Conservation (phyloP, 345 rosid species). For the Sonneratia alba region DNA sequence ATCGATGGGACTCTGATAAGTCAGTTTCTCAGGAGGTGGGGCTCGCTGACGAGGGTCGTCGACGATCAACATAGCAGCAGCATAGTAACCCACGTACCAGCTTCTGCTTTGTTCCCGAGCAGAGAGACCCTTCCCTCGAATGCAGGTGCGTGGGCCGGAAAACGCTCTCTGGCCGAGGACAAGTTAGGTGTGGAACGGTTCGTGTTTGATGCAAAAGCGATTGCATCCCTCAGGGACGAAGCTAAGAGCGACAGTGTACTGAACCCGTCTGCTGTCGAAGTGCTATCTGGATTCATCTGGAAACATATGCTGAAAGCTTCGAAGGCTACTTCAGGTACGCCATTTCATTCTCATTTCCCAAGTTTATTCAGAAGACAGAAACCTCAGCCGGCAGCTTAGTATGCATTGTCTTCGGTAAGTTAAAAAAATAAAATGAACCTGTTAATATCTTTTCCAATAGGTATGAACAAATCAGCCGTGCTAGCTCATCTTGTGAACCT, state of each 20-base stretch:
- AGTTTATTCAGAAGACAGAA: too few species aligned
- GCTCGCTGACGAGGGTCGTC: not conserved
- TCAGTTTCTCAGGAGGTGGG: conserved; percentile 4
- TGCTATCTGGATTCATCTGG: conserved; percentile 4
- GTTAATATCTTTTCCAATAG: too few species aligned
- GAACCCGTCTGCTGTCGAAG: conserved; percentile 3
- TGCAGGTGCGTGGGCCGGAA: conserved; percentile 2
- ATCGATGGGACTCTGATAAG: not conserved
- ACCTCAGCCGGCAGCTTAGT: too few species aligned
- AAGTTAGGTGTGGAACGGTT: not conserved
- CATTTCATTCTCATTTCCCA: too few species aligned
- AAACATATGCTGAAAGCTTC: conserved; percentile 1
- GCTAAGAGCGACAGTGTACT: not conserved
- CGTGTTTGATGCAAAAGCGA: conserved; percentile 1
- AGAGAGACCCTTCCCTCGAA: not conserved
- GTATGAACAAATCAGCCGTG: not conserved
- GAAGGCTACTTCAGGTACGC: not conserved
- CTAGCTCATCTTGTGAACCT: not conserved
- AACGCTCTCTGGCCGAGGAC: not conserved
- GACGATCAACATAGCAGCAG: not conserved
- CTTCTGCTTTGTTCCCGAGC: conserved; percentile 4
- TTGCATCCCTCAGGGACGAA: not conserved
- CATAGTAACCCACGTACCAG: not conserved
- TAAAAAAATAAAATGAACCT: too few species aligned
- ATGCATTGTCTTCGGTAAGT: too few species aligned